These are phyloP conservation scores for Naganishia albida DNA, from an alignment of 1,284 basidiomycete genomes.

Conservation along the genomic window DNA sequence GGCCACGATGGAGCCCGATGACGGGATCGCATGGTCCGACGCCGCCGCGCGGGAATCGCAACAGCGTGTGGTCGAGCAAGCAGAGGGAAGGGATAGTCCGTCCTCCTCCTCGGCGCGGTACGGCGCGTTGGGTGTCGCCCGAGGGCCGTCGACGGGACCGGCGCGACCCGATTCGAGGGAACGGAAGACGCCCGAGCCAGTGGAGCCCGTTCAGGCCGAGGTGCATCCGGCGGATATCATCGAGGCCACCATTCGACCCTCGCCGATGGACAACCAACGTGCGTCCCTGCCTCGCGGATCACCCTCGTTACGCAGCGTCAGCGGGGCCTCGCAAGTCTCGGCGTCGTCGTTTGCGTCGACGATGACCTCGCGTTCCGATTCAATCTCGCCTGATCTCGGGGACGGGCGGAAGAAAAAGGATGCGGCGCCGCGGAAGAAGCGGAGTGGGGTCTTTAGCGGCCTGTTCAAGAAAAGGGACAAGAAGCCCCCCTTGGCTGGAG, in stretches of 20 bases:
- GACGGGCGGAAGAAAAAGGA: slow-evolving; percentile 33
- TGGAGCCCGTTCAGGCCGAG: neutral
- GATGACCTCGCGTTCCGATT: slow-evolving; percentile 8
- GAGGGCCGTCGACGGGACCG: slow-evolving; percentile 2
- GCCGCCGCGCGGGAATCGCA: slow-evolving; percentile 51
- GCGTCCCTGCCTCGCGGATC: neutral
- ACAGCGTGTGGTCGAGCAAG: slow-evolving; percentile 44
- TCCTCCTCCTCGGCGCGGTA: slow-evolving; percentile 34
- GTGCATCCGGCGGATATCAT: slow-evolving; percentile 17
- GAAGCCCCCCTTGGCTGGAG: slow-evolving; percentile 34
- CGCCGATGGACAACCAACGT: slow-evolving; percentile 17
- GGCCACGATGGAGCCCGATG: slow-evolving; percentile 55
- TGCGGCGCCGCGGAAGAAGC: slow-evolving; percentile 43
- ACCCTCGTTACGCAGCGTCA: slow-evolving; percentile 9
- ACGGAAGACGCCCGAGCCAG: neutral
- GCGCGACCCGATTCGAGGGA: neutral
- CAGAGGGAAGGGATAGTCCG: slow-evolving; percentile 35
- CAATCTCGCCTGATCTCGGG: slow-evolving; percentile 10
- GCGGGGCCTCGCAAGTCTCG: slow-evolving; percentile 15
- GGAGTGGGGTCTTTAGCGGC: slow-evolving; percentile 59
- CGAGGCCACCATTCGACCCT: neutral
- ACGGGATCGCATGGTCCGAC: slow-evolving; percentile 58
- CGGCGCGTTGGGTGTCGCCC: slow-evolving; percentile 19
- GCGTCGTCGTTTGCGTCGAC: slow-evolving; percentile 13
- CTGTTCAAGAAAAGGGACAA: slow-evolving; percentile 71